Evolutionary conservation across 1,284 basidiomycete species (phyloP), one percentile per base, ranked within the genome.

Genomic region (Fomitopsis betulina): DNA sequence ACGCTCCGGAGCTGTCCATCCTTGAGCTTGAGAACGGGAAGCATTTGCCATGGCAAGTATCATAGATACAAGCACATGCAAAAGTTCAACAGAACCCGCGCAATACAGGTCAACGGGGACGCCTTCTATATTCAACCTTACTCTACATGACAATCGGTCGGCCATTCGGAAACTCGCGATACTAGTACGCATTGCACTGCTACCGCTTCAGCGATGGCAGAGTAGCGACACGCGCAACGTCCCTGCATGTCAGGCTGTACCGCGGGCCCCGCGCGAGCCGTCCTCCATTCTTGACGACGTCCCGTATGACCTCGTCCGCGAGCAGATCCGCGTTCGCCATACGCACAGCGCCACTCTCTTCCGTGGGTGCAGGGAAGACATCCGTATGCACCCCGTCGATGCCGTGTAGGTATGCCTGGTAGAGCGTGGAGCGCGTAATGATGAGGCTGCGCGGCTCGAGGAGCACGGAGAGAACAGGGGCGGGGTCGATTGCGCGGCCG

Each of bases 231-330:
- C 81, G 87, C 60, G 79, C 79, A 6, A 95, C 91, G 67, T 92
- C 91, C 52, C 95, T 81, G 72, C 93, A 97, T 1, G 94, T 97
- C 67, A 97, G 72, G 72, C 93, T 96, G 56, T 91, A 83, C 66
- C 95, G 76, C 32, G 80, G 81, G 7, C 74, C 74, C 62, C 95
- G 77, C 60, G 71, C 70, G 67, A 93, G 75, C 17, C 70, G 69
- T 17, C 79, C 80, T 15, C 83, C 83, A 27, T 75, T 67, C 40
- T 63, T 58, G 43, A 87, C 66, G 12, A 72, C 74, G 27, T 72
- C 70, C 47, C 72, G 70, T 35, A 72, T 74, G 47, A 66, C 67
- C 43, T 75, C 68, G 50, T 72, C 79, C 50, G 70, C 76, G 56
- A 88, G 71, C 65, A 77, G 70, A 58, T 70, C 72, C 72, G 76